phyloP scores from a whole-genome alignment of 495 filamentous ascomycete species.

The Aspergillus nidulans region DNA sequence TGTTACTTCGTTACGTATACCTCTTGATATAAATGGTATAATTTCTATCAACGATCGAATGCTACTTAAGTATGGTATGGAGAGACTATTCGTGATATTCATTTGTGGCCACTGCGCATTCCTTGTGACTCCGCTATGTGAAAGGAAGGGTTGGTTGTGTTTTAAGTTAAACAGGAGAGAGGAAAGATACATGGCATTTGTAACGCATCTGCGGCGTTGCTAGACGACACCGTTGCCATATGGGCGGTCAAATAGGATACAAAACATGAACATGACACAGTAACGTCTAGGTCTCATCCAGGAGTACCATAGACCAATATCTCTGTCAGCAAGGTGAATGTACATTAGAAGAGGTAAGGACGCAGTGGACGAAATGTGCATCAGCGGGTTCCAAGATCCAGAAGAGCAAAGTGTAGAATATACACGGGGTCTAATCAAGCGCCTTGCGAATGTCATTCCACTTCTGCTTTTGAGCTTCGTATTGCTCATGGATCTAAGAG shows the following conservation, averaged over 20 bases:
- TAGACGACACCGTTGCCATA: slow-evolving; percentile 13
- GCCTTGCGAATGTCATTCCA: slow-evolving; percentile 77
- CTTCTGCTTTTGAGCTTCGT: slow-evolving; percentile 73
- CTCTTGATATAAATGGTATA: background rate
- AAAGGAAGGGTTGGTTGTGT: background rate
- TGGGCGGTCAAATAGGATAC: slow-evolving; percentile 7
- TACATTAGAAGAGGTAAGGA: slow-evolving; percentile 14
- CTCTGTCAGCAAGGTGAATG: slow-evolving; percentile 8
- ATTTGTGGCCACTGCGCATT: slow-evolving; percentile 15
- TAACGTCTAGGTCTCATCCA: slow-evolving; percentile 14
- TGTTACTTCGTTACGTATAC: too few species aligned
- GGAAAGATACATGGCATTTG: slow-evolving; percentile 8
- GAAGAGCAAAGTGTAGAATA: slow-evolving; percentile 15
- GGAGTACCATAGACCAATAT: slow-evolving; percentile 15
- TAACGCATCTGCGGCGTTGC: slow-evolving; percentile 15
- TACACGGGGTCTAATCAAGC: slow-evolving; percentile 43
- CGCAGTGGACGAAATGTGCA: background rate
- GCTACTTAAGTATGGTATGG: background rate
- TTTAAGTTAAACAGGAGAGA: background rate
- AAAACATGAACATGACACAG: slow-evolving; percentile 20
- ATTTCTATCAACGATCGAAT: background rate
- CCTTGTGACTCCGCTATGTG: background rate
- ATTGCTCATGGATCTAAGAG: slow-evolving; percentile 51
- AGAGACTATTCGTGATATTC: slow-evolving; percentile 26
- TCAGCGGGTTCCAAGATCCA: slow-evolving; percentile 3